These are phyloP conservation scores for Retiboletus flavoniger DNA, from an alignment of 1,284 basidiomycete species.

Conservation along the genomic window DNA sequence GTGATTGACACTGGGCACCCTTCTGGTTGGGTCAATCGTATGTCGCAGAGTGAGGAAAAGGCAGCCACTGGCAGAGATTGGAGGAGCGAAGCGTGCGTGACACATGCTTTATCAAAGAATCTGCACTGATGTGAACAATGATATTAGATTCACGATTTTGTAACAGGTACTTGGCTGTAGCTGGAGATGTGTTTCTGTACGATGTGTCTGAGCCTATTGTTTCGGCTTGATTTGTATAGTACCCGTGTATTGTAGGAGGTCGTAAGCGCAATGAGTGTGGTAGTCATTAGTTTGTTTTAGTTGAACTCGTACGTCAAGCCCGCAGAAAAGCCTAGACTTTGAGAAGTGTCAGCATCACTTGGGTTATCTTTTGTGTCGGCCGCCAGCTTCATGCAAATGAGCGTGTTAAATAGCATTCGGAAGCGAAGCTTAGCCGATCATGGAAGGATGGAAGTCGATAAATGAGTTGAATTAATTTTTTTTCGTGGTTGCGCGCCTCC, in stretches of 20 bases:
- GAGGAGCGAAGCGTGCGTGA: conserved; percentile 62
- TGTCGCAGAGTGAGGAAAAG: conserved; percentile 56
- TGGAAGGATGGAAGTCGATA: not conserved
- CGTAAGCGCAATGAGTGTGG: no score
- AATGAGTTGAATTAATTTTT: no score
- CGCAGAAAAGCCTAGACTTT: no score
- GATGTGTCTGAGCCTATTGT: no score
- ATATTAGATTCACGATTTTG: conserved; percentile 16
- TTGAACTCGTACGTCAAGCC: no score
- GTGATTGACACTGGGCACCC: conserved; percentile 66
- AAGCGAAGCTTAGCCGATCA: conserved; percentile 8
- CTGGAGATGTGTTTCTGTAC: no score
- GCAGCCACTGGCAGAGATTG: conserved; percentile 56
- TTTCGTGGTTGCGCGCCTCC: not conserved
- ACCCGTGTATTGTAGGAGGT: no score
- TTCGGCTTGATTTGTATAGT: no score
- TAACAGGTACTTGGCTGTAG: not conserved
- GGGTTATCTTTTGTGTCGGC: no score
- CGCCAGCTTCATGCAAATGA: not conserved
- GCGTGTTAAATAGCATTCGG: not conserved
- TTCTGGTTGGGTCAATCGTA: conserved; percentile 68
- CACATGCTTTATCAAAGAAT: not conserved
- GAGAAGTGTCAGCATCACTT: no score
- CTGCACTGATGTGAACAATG: conserved; percentile 1
- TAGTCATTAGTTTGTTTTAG: no score